phyloP scores from a whole-genome alignment of 1,139 yeast species.

The Yamadazyma dendronema region DNA sequence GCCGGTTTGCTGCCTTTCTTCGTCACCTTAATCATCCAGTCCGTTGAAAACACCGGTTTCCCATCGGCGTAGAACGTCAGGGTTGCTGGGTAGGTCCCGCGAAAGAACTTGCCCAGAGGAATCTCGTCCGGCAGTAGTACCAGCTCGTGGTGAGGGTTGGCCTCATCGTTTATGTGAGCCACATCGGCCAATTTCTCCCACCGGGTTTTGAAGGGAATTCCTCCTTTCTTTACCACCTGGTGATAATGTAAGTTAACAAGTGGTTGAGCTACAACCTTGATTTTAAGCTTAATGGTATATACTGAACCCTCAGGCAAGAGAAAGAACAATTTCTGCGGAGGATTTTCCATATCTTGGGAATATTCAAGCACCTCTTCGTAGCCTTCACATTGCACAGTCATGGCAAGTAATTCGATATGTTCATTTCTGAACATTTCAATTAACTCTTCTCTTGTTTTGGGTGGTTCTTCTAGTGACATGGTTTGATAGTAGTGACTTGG shows the following conservation, averaged over 20 bases:
- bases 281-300: conserved; percentile 29
- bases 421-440: conserved; percentile 20
- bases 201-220: conserved; percentile 28
- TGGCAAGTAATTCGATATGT: conserved; percentile 22
- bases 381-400: conserved; percentile 30
- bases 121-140: conserved; percentile 31
- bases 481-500: too few species aligned
- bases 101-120: conserved; percentile 34
- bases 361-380: conserved; percentile 23
- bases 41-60: conserved; percentile 22
- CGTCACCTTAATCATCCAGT: conserved; percentile 29
- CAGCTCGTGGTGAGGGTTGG: conserved; percentile 17
- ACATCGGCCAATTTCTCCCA: conserved; percentile 22
- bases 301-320: conserved; percentile 32
- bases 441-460: conserved; percentile 11
- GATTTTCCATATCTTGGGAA: conserved; percentile 25
- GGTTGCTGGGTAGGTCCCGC: conserved; percentile 33
- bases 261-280: conserved; percentile 24
- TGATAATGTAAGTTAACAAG: conserved; percentile 27
- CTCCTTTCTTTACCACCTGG: conserved; percentile 33
- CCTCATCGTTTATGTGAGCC: conserved; percentile 19
- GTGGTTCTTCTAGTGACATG: neutral
- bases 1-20: conserved; percentile 24
- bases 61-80: conserved; percentile 29
- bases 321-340: conserved; percentile 29